Evolutionary conservation across 1,139 yeast genomes (phyloP).

Genomic region (Taiozyma sp.): DNA sequence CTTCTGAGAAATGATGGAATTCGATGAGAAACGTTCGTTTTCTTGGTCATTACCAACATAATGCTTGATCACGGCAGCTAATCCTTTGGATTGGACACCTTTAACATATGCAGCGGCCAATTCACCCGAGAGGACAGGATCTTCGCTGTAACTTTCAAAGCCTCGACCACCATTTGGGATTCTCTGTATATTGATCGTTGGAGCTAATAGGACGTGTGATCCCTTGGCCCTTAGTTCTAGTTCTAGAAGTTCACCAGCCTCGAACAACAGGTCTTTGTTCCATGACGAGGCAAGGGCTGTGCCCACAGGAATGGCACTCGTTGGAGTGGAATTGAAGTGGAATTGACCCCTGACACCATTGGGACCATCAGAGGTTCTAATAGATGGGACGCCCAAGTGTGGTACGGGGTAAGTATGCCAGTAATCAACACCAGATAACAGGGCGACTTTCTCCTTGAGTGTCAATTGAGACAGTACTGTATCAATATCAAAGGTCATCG

Average conservation of each 20-base stretch:
- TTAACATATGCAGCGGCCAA: slow-evolving; percentile 43
- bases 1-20: slow-evolving; percentile 45
- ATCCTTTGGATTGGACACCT: slow-evolving; percentile 48
- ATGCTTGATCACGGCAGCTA: slow-evolving; percentile 54
- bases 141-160: slow-evolving; percentile 58
- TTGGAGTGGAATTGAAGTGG: slow-evolving; percentile 39
- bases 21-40: slow-evolving; percentile 43
- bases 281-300: slow-evolving; percentile 31
- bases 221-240: slow-evolving; percentile 47
- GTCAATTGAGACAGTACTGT: slow-evolving; percentile 36
- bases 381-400: slow-evolving; percentile 27
- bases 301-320: slow-evolving; percentile 45
- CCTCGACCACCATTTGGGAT: slow-evolving; percentile 59
- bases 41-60: slow-evolving; percentile 57
- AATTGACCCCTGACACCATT: slow-evolving; percentile 48
- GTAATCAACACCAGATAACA: slow-evolving; percentile 26
- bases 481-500: slow-evolving; percentile 34
- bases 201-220: slow-evolving; percentile 55
- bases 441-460: slow-evolving; percentile 40
- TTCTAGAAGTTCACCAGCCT: slow-evolving; percentile 44
- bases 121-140: slow-evolving; percentile 50
- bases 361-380: slow-evolving; percentile 40
- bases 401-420: slow-evolving; percentile 51
- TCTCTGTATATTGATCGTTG: slow-evolving; percentile 47
- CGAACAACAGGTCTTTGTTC: slow-evolving; percentile 33